Conservation (phyloP, 306 rosid species). For the Dalbergia cochinchinensis region DNA sequence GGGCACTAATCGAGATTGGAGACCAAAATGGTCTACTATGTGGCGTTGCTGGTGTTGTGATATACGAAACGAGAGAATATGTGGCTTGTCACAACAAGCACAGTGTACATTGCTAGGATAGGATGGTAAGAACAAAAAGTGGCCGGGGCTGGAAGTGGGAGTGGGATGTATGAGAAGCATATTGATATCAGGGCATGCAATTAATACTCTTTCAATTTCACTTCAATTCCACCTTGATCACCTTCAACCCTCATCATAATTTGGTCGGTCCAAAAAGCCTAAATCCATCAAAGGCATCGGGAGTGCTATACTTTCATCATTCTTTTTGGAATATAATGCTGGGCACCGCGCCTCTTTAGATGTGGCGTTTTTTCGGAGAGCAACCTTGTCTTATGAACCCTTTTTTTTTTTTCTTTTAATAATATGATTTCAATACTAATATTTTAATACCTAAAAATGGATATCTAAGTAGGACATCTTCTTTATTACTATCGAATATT, state of each 20-base stretch:
- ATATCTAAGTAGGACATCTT: too few species aligned
- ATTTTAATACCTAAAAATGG: too few species aligned
- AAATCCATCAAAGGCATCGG: conserved; percentile 44
- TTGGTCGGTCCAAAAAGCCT: conserved; percentile 55
- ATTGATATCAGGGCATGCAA: neutral
- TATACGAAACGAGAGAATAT: conserved; percentile 11
- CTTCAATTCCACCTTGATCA: neutral
- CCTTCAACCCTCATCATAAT: conserved; percentile 44
- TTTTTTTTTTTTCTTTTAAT: too few species aligned
- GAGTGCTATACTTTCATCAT: conserved; percentile 61
- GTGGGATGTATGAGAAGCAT: neutral
- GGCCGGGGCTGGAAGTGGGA: neutral
- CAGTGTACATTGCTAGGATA: neutral
- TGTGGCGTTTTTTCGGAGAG: neutral
- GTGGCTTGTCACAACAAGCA: neutral
- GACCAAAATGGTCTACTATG: neutral
- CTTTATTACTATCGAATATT: too few species aligned
- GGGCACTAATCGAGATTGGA: neutral
- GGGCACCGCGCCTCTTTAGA: neutral
- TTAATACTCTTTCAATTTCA: neutral
- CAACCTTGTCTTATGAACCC: neutral
- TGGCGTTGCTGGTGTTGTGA: conserved; percentile 29
- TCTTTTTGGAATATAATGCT: conserved; percentile 45
- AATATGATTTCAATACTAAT: too few species aligned
- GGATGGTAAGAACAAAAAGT: neutral